phyloP scores from a whole-genome alignment of 2,329 filamentous ascomycete species.

The Ophiostoma triangulosporum region DNA sequence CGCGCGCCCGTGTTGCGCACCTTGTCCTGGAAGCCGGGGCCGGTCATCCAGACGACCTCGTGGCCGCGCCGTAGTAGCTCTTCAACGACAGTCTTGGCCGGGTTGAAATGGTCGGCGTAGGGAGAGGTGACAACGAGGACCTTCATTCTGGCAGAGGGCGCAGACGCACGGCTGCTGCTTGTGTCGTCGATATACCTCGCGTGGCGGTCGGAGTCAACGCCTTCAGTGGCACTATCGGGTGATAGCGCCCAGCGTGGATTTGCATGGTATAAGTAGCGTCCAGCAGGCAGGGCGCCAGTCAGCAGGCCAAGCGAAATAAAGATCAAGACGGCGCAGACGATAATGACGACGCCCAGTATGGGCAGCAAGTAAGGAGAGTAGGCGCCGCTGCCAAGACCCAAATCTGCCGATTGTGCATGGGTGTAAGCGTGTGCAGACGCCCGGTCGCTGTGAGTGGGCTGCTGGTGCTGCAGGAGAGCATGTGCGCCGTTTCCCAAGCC shows the following conservation, averaged over 20 bases:
- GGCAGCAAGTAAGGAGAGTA: not conserved
- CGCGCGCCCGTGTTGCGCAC: conserved; percentile 22
- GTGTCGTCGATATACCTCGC: not conserved
- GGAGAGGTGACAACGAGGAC: conserved; percentile 27
- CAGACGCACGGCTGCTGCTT: not conserved
- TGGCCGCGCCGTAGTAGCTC: conserved; percentile 25
- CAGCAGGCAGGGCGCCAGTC: not conserved
- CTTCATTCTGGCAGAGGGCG: conserved; percentile 17
- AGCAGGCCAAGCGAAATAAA: not conserved
- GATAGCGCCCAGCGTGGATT: not conserved
- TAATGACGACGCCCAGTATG: not conserved
- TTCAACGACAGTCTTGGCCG: conserved; percentile 26
- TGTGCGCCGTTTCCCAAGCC: not conserved
- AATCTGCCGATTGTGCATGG: not conserved
- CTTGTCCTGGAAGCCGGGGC: conserved; percentile 21
- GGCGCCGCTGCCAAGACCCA: not conserved
- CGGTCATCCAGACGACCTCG: conserved; percentile 26
- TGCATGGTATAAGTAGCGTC: not conserved
- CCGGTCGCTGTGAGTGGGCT: not conserved
- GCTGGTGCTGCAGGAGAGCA: not conserved
- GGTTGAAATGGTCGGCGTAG: conserved; percentile 26
- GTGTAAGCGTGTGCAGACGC: not conserved
- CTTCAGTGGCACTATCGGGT: not conserved
- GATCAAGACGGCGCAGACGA: not conserved
- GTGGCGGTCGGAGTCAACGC: not conserved